phyloP scores from a whole-genome alignment of 345 rosid species.

The Capsella bursapastoris region DNA sequence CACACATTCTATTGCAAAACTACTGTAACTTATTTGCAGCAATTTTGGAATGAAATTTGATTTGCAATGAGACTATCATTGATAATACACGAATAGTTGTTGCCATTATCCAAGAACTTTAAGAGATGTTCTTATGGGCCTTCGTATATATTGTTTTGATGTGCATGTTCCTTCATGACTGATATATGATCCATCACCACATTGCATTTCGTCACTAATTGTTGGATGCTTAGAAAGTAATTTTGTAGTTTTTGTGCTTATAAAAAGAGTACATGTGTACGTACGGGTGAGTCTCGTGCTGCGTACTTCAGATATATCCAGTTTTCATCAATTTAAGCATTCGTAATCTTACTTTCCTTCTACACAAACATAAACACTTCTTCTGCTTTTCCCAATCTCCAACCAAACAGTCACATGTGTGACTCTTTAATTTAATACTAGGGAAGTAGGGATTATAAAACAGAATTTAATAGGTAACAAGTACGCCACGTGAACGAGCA shows the following conservation, averaged over 20 bases:
- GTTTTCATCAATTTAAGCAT: constrained; percentile 22
- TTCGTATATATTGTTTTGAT: not conserved
- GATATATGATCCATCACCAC: not conserved
- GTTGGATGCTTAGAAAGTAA: not conserved
- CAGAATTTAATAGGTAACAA: not conserved
- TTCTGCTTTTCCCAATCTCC: constrained; percentile 27
- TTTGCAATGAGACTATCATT: not conserved
- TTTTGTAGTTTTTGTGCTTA: not conserved
- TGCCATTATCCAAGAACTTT: not conserved
- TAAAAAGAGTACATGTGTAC: not conserved
- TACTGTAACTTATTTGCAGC: not conserved
- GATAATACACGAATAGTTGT: not conserved
- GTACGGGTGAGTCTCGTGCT: constrained; percentile 30
- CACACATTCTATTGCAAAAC: not conserved
- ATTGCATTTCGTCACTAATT: not conserved
- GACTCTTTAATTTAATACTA: not conserved
- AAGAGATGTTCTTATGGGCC: not conserved
- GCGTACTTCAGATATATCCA: constrained; percentile 28
- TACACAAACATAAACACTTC: constrained; percentile 36
- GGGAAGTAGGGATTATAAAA: not conserved
- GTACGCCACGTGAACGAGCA: constrained; percentile 36
- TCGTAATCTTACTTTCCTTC: constrained; percentile 14
- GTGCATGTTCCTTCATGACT: not conserved
- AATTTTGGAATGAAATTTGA: not conserved
- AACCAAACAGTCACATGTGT: constrained; percentile 34